A percentile compares a stretch with the other conserved stretches of the same genome.
Conservation (phyloP, 1,139 yeast species). For the Yamadazyma spencermartinsiae region DNA sequence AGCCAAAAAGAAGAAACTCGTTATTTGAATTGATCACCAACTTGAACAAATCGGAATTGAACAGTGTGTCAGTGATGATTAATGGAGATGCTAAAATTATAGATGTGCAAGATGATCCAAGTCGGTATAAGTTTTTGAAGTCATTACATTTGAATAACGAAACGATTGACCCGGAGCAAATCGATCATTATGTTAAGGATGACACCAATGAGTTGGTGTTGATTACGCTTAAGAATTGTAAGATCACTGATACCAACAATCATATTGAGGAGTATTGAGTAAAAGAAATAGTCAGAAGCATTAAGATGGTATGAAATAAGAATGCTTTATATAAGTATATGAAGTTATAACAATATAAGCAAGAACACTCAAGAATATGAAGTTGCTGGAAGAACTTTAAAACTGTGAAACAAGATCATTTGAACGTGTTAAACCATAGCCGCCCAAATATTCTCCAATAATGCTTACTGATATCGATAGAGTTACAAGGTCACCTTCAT, state of each 20-base stretch:
- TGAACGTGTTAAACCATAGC: too few species aligned
- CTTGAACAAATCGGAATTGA: slow-evolving; percentile 72
- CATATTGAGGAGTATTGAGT: slow-evolving; percentile 51
- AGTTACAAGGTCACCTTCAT: too few species aligned
- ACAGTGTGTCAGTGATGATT: slow-evolving; percentile 76
- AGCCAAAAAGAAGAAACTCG: slow-evolving; percentile 37
- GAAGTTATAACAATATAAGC: too few species aligned
- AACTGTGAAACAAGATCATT: too few species aligned
- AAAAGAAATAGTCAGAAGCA: background rate
- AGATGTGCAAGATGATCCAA: slow-evolving; percentile 22
- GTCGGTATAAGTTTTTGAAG: slow-evolving; percentile 54
- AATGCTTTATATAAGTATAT: too few species aligned
- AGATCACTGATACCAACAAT: slow-evolving; percentile 80
- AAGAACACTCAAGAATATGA: too few species aligned
- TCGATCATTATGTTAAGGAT: slow-evolving; percentile 47
- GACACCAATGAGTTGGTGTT: slow-evolving; percentile 66
- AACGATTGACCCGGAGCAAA: slow-evolving; percentile 70
- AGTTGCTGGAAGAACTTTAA: too few species aligned
- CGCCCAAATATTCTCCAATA: too few species aligned
- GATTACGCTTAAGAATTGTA: slow-evolving; percentile 63
- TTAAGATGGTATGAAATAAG: too few species aligned
- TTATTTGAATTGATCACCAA: slow-evolving; percentile 66
- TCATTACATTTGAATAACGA: slow-evolving; percentile 59
- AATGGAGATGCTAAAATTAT: slow-evolving; percentile 68
- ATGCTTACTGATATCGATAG: too few species aligned